phyloP scores from a whole-genome alignment of 441 rosid species.

The Flueggea neowawraea region DNA sequence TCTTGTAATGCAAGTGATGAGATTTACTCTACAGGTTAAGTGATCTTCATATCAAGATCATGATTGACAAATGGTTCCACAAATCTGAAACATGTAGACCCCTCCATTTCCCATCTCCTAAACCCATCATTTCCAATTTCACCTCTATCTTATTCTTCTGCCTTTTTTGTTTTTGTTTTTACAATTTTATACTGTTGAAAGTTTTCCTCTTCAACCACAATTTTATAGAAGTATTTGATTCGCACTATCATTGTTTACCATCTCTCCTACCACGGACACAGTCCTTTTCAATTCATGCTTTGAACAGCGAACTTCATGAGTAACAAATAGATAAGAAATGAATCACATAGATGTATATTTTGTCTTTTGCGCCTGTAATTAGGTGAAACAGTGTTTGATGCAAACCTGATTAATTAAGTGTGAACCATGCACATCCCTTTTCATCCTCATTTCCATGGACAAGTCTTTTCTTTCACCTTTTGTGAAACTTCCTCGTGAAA shows the following conservation, averaged over 20 bases:
- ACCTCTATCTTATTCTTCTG: slow-evolving; percentile 4
- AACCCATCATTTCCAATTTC: slow-evolving; percentile 6
- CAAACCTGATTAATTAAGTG: background rate
- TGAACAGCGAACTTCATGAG: slow-evolving; percentile 9
- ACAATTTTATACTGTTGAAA: slow-evolving; percentile 14
- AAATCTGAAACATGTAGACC: slow-evolving; percentile 41
- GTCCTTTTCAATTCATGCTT: slow-evolving; percentile 18
- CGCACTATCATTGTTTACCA: slow-evolving; percentile 10
- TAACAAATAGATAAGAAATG: slow-evolving; percentile 16
- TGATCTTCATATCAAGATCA: slow-evolving; percentile 17
- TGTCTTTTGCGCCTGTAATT: slow-evolving; percentile 28
- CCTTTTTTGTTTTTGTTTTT: slow-evolving; percentile 19
- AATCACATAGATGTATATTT: slow-evolving; percentile 27
- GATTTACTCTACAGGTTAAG: slow-evolving; percentile 19
- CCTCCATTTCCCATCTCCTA: slow-evolving; percentile 13
- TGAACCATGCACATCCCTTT: background rate
- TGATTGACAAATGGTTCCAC: slow-evolving; percentile 41
- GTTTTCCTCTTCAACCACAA: slow-evolving; percentile 11
- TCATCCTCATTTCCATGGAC: slow-evolving; percentile 3
- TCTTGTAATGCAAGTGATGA: slow-evolving; percentile 36
- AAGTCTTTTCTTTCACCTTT: slow-evolving; percentile 11
- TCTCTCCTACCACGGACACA: too few relatives aligned
- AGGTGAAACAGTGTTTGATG: slow-evolving; percentile 25
- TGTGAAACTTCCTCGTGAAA: slow-evolving; percentile 12
- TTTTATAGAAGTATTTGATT: slow-evolving; percentile 9